Percentiles rank a stretch among this genome's conserved stretches.
Evolutionary conservation across 345 rosid species (phyloP).

Genomic region (Eucalyptus cloeziana): DNA sequence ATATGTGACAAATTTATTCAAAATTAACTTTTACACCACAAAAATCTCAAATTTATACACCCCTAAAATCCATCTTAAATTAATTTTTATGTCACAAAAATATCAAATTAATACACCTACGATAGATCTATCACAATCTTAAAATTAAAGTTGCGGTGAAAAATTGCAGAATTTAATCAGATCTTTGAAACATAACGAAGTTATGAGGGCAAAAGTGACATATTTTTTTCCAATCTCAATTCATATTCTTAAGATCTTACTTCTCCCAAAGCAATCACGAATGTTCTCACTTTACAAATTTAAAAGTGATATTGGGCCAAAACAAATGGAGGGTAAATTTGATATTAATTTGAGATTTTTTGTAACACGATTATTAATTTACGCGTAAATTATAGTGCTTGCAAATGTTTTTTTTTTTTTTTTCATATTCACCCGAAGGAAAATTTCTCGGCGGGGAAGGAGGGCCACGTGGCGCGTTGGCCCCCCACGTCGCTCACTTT

Average conservation of each 20-base stretch:
- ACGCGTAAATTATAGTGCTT: not conserved
- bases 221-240: not conserved
- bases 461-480: not conserved
- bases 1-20: rapidly evolving
- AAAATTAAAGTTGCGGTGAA: rapidly evolving
- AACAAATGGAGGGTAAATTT: no score
- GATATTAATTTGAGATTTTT: not conserved
- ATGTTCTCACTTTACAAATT: no score
- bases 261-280: rapidly evolving
- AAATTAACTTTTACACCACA: not conserved
- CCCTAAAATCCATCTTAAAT: not conserved
- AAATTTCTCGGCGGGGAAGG: not conserved
- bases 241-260: not conserved
- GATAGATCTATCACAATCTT: not conserved
- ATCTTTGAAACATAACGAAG: not conserved
- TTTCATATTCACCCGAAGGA: not conserved
- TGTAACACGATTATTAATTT: not conserved
- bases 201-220: not conserved
- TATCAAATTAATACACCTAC: not conserved
- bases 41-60: not conserved
- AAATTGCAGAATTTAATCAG: not conserved
- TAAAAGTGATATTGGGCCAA: no score
- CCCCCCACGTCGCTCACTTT: not conserved
- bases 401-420: no score
- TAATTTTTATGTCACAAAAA: not conserved